Evolutionary conservation across 106 monocot species (phyloP).

Genomic region (Acanthochlamys bracteata): DNA sequence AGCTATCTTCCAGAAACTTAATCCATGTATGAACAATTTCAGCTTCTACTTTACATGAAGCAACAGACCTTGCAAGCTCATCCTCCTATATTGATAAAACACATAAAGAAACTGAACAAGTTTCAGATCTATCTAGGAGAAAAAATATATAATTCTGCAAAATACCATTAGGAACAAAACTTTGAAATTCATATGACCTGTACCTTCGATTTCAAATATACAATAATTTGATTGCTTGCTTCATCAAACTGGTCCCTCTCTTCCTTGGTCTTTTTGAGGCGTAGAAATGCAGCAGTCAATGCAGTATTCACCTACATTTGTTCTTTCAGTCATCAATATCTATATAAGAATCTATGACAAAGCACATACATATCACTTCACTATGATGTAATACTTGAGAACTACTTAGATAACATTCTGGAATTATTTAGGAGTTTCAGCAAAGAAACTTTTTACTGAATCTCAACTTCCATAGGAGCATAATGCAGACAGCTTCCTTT

Average conservation of each 20-base stretch:
- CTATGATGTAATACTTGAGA: too few relatives aligned
- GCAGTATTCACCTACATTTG: slow-evolving; percentile 58
- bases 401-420: too few relatives aligned
- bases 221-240: slow-evolving; percentile 79
- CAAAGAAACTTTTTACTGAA: too few relatives aligned
- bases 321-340: neutral
- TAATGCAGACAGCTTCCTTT: too few relatives aligned
- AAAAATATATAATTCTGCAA: neutral
- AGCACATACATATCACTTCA: too few relatives aligned
- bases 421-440: too few relatives aligned
- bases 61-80: slow-evolving; percentile 80
- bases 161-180: neutral
- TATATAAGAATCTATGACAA: too few relatives aligned
- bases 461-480: too few relatives aligned
- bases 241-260: slow-evolving; percentile 95
- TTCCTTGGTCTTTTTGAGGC: slow-evolving; percentile 84
- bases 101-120: neutral
- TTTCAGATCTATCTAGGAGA: neutral
- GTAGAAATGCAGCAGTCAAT: slow-evolving; percentile 40
- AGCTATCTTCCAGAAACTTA: slow-evolving; percentile 89
- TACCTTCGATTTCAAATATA: slow-evolving; percentile 89
- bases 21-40: slow-evolving; percentile 78
- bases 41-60: slow-evolving; percentile 76
- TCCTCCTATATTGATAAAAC: slow-evolving; percentile 48
- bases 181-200: neutral